Evolutionary conservation across 179 eudicot species (phyloP), one percentile per base, ranked within the genome.

Genomic region (Spinacia oleracea): DNA sequence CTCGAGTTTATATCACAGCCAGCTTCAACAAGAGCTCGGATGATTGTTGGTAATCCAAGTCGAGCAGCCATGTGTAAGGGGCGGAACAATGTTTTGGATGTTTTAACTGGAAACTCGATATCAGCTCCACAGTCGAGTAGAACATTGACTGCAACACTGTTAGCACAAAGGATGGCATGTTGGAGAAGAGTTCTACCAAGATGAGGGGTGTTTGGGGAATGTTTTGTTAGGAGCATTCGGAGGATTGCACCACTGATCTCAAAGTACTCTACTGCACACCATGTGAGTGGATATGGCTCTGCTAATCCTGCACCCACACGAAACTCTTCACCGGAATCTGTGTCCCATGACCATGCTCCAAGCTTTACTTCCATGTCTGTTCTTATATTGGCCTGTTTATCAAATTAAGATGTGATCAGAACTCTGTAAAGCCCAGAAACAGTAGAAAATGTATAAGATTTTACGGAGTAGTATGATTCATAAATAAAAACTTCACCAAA

Each of bases 291-390:
- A 80, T 91, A 95, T 53, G 97, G 91, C 72, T 95, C 98, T 6
- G 97, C 97, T 63, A 95, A 78, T 40, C 97, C 98, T 43, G 98
- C 97, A 46, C 98, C 97, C 50, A 95, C 98, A 66, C 95, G 86
- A 31, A 90, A 85, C 82, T 95, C 98, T 86, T 95, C 98, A 0
- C 91, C 98, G 3, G 97, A 76, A 53, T 85, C 87, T 38, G 80
- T 76, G 77, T 91, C 98, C 98, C 98, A 95, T 78, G 97, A 91
- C 98, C 98, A 95, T 75, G 98, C 97, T 79, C 98, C 98, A 21
- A 95, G 86, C 78, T 81, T 90, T 64, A 89, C 96, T 82, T 82
- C 81, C 53, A 79, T 76, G 73, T 91, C 89, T 40, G 87, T 85
- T 85, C 72, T 87, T 68, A 82, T 90, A 81, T 88, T 85, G 77